Percentiles rank a stretch among this genome's conserved stretches.
Evolutionary conservation across 1,284 basidiomycete genomes (phyloP).

Genomic region (Sporisorium iseilematis-ciliati): DNA sequence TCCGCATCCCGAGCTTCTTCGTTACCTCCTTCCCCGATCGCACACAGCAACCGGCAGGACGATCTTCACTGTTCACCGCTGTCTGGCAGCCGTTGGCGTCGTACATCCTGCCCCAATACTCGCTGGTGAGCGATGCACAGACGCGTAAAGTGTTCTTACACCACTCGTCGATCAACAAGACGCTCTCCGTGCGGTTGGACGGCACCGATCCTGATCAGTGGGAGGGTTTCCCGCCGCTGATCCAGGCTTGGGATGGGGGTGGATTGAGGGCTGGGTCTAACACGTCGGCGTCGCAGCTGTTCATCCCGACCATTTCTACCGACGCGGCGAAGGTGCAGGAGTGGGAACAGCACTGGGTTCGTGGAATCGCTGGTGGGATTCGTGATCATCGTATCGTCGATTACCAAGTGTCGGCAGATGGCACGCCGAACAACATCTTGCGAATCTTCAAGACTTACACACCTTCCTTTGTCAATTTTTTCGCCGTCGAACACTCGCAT

Average conservation of each 20-base stretch:
- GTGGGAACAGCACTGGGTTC: slow-evolving; percentile 61
- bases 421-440: slow-evolving; percentile 17
- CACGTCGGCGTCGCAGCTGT: slow-evolving; percentile 36
- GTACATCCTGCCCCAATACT: slow-evolving; percentile 8
- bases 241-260: slow-evolving; percentile 48
- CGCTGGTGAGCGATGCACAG: slow-evolving; percentile 15
- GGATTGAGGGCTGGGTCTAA: slow-evolving; percentile 47
- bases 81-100: slow-evolving; percentile 36
- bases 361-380: slow-evolving; percentile 36
- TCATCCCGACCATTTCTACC: slow-evolving; percentile 19
- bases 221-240: slow-evolving; percentile 45
- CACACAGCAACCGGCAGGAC: slow-evolving; percentile 1
- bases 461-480: slow-evolving; percentile 54
- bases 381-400: slow-evolving; percentile 28
- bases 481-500: slow-evolving; percentile 18
- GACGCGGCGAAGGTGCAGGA: slow-evolving; percentile 36
- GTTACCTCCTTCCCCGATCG: slow-evolving; percentile 45
- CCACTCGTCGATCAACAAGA: slow-evolving; percentile 47
- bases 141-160: slow-evolving; percentile 39
- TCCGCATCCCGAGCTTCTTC: slow-evolving; percentile 54
- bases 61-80: slow-evolving; percentile 28
- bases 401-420: slow-evolving; percentile 3
- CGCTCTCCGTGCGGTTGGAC: slow-evolving; percentile 34
- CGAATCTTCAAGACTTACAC: slow-evolving; percentile 48
- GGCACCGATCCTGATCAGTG: slow-evolving; percentile 36